Evolutionary conservation across 176 grass and related monocot genomes (phyloP).

Genomic region (maize (Zea mays)): Zm-B73-REFERENCE-NAM-5.0 NC_050098.1:205215501-205216000

Average conservation of each 20-base stretch:
- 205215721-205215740: slow-evolving; percentile 93
- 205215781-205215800: slow-evolving; percentile 60
- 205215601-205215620: slow-evolving; percentile 87
- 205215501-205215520: slow-evolving; percentile 74
- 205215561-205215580: slow-evolving; percentile 61
- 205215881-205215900: slow-evolving; percentile 56
- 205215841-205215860: slow-evolving; percentile 48
- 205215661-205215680: slow-evolving; percentile 60
- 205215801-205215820: slow-evolving; percentile 55
- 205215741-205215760: slow-evolving; percentile 55
- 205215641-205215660: slow-evolving; percentile 75
- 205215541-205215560: slow-evolving; percentile 73
- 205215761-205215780: slow-evolving; percentile 48
- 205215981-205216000: slow-evolving; percentile 39
- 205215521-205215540: slow-evolving; percentile 67
- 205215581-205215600: slow-evolving; percentile 59
- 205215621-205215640: slow-evolving; percentile 78
- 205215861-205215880: slow-evolving; percentile 43
- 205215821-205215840: slow-evolving; percentile 80
- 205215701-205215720: slow-evolving; percentile 75
- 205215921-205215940: slow-evolving; percentile 73
- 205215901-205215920: slow-evolving; percentile 82
- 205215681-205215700: slow-evolving; percentile 73
- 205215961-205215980: slow-evolving; percentile 29
- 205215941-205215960: slow-evolving; percentile 74